Evolutionary conservation across 31 red algal genomes (phyloP), one percentile per base, ranked within the genome.

Genomic region (Endocladia muricata): DNA sequence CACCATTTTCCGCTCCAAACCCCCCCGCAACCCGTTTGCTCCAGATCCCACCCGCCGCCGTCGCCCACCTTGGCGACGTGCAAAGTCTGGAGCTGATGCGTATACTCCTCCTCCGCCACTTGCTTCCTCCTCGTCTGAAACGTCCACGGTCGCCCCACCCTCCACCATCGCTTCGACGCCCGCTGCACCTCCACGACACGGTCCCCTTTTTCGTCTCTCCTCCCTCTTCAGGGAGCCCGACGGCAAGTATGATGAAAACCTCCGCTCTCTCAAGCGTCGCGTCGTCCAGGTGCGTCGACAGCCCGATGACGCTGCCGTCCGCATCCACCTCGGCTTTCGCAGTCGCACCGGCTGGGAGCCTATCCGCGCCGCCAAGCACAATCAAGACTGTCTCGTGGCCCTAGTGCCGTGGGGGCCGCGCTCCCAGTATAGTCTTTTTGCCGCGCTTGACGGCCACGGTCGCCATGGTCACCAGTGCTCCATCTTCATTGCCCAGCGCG

Each of bases 281-380:
- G 78, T 91, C 11, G 62, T 91, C 17, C 68, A 77, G 71, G 40
- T 94, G 41, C 60, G 85, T 40, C 77, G 83, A 6, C 91, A 86
- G 59, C 83, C 83, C 26, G 91, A 80, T 56, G 47, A 47, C 62
- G 59, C 91, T 11, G 70, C 84, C 36, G 66, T 94, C 26, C 91
- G 91, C 11, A 33, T 88, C 33, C 61, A 62, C 22, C 42, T 83
- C 11, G 91, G 91, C 52, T 86, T 88, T 42, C 70, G 79, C 32
- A 83, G 77, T 5, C 69, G 91, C 31, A 94, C 91, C 37, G 91
- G 91, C 29, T 94, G 91, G 91, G 91, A 94, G 43, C 83, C 91
- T n/a, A 86, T 88, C 19, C 83, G 91, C 60, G 74, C 59, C 31
- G 55, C 82, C 30, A 94, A 94, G 78, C 61, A 82, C 34, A 94